These are phyloP conservation scores for Arthrobotrys sinensis DNA, from an alignment of 2,329 filamentous ascomycete genomes.

Conservation along the genomic window DNA sequence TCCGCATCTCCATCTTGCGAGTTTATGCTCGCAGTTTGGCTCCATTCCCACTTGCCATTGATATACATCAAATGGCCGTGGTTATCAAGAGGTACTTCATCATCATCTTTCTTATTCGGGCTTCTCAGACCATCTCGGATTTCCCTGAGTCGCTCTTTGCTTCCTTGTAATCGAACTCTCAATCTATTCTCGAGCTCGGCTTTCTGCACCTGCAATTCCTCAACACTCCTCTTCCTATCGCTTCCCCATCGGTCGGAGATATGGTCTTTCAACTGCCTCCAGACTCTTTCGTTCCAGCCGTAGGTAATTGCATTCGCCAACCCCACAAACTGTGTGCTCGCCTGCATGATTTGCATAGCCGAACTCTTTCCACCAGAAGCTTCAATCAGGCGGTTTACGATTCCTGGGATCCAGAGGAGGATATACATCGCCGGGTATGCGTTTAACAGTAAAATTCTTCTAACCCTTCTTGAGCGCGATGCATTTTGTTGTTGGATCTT, in stretches of 20 bases:
- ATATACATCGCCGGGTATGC: conserved; percentile 68
- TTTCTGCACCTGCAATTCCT: conserved; percentile 30
- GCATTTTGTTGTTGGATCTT: conserved; percentile 46
- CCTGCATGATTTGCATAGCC: conserved; percentile 66
- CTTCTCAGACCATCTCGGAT: conserved; percentile 48
- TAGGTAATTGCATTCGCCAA: conserved; percentile 68
- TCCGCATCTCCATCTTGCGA: conserved; percentile 38
- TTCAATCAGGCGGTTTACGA: conserved; percentile 66
- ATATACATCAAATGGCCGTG: conserved; percentile 55
- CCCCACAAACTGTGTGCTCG: conserved; percentile 67
- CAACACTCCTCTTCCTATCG: conserved; percentile 22
- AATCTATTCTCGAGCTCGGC: conserved; percentile 46
- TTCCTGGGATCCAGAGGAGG: conserved; percentile 68
- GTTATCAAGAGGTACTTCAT: conserved; percentile 29
- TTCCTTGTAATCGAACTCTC: conserved; percentile 43
- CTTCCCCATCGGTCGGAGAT: conserved; percentile 41
- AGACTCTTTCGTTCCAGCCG: conserved; percentile 67
- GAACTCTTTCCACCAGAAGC: conserved; percentile 62
- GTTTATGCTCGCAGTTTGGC: conserved; percentile 44
- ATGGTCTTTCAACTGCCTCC: conserved; percentile 41
- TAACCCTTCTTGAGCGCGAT: conserved; percentile 51
- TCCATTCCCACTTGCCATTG: conserved; percentile 60
- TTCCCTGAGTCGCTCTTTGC: conserved; percentile 52
- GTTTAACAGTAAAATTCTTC: conserved; percentile 67
- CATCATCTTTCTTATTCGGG: conserved; percentile 35